phyloP scores from a whole-genome alignment of 73 alveolate genomes.

The Paramecium biaurelia region DNA sequence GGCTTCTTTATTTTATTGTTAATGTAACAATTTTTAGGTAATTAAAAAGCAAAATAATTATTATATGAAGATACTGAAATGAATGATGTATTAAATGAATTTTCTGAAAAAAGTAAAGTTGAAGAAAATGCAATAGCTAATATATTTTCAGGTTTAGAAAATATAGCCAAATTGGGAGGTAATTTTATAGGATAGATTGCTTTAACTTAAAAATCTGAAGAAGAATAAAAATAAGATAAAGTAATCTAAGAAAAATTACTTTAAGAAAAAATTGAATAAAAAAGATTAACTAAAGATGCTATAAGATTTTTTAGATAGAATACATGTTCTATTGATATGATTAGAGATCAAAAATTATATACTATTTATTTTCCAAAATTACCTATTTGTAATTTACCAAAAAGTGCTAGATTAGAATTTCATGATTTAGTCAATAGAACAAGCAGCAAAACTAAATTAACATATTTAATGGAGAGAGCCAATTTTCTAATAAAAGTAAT shows the following conservation, averaged over 20 bases:
- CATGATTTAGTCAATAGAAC: conserved; percentile 88
- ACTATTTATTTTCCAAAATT: conserved; percentile 54
- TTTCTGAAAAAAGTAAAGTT: not conserved
- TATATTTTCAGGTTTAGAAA: conserved; percentile 6
- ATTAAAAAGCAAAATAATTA: conserved; percentile 59
- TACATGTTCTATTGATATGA: conserved; percentile 60
- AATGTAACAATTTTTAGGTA: conserved; percentile 48
- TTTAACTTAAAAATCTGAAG: conserved; percentile 9
- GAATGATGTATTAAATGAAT: conserved; percentile 61
- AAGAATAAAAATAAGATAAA: conserved; percentile 37
- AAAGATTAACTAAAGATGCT: conserved; percentile 43
- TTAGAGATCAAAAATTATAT: conserved; percentile 47
- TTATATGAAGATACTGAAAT: conserved; percentile 58
- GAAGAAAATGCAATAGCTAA: conserved; percentile 1
- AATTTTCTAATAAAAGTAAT: conserved; percentile 88
- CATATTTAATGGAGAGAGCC: conserved; percentile 79
- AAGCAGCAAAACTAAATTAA: conserved; percentile 70
- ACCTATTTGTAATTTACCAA: conserved; percentile 58
- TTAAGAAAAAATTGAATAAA: not conserved
- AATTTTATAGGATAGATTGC: not conserved
- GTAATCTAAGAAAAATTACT: not conserved
- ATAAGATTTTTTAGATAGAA: conserved; percentile 59
- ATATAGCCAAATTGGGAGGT: conserved; percentile 29
- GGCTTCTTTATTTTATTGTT: conserved; percentile 60
- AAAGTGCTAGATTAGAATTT: conserved; percentile 63